Percentiles rank a stretch among this genome's conserved stretches.
These are phyloP conservation scores for Cicer judaicum DNA, from an alignment of 306 rosid species.

Conservation along the genomic window DNA sequence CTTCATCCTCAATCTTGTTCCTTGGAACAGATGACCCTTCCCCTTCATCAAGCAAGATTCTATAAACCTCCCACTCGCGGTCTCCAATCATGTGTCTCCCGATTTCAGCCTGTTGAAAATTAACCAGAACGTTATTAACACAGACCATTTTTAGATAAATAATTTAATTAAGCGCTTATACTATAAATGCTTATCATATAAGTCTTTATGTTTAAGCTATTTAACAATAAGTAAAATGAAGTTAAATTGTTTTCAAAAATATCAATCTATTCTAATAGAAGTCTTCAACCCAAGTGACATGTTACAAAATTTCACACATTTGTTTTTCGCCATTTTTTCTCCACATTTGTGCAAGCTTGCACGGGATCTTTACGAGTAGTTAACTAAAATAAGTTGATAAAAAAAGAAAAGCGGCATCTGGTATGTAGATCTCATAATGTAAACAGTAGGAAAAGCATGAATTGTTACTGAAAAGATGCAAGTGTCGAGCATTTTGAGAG, in stretches of 20 bases:
- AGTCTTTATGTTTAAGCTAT: too few species aligned
- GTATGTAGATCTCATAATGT: background rate
- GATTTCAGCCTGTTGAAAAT: constrained; percentile 72
- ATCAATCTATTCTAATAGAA: background rate
- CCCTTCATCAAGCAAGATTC: constrained; percentile 90
- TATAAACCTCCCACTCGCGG: constrained; percentile 92
- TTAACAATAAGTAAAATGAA: too few species aligned
- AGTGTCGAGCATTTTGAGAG: constrained; percentile 71
- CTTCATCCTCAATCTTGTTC: constrained; percentile 71
- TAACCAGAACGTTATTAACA: constrained; percentile 16
- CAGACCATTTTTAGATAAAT: too few species aligned
- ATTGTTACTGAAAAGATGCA: constrained; percentile 84
- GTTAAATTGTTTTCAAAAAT: background rate
- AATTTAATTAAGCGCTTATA: too few species aligned
- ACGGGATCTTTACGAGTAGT: background rate
- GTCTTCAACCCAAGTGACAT: background rate
- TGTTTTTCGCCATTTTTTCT: too few species aligned
- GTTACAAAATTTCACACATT: too few species aligned
- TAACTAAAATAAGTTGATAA: background rate
- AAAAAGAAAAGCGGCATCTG: constrained; percentile 15
- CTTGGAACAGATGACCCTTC: constrained; percentile 60
- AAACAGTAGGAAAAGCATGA: constrained; percentile 33
- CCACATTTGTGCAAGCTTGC: too few species aligned
- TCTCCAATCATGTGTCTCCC: constrained; percentile 75
- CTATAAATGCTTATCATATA: too few species aligned